Percentiles rank a stretch among this genome's conserved stretches.
Evolutionary conservation across 805 yeast species (phyloP).

Genomic region (Nematodospora valgi): DNA sequence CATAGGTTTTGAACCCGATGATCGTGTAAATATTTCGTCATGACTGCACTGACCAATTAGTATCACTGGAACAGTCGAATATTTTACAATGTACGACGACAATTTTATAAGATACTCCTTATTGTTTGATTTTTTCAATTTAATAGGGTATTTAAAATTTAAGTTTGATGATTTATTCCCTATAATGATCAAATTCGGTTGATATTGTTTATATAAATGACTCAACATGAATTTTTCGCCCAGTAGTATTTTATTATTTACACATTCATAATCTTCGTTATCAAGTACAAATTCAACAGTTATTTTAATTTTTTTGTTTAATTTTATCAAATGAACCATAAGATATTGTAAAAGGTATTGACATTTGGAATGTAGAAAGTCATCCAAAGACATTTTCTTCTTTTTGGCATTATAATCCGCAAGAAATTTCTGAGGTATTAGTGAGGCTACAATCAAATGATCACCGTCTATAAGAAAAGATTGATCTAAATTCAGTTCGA

Average conservation of each 20-base stretch:
- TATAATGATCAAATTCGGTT: constrained; percentile 34
- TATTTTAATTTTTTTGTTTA: constrained; percentile 28
- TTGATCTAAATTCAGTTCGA: constrained; percentile 9
- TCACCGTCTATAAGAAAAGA: constrained; percentile 36
- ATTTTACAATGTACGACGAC: constrained; percentile 35
- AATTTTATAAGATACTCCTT: constrained; percentile 33
- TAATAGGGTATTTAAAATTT: constrained; percentile 40
- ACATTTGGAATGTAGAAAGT: constrained; percentile 21
- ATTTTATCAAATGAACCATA: constrained; percentile 11
- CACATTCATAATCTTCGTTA: constrained; percentile 8
- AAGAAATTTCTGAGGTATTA: constrained; percentile 23
- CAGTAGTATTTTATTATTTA: not conserved
- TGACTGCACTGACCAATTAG: constrained; percentile 23
- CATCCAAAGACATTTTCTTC: constrained; percentile 14
- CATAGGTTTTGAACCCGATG: not conserved
- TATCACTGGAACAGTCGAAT: constrained; percentile 38
- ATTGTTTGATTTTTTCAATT: constrained; percentile 16
- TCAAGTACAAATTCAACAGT: constrained; percentile 38
- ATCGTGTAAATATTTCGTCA: not conserved
- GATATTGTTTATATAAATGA: constrained; percentile 38
- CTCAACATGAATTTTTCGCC: constrained; percentile 34
- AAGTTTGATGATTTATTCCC: constrained; percentile 39
- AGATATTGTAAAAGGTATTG: constrained; percentile 22
- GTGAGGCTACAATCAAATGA: constrained; percentile 32
- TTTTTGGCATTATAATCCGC: constrained; percentile 10